Evolutionary conservation across 1,284 basidiomycete species (phyloP), one percentile per base, ranked within the genome.

Genomic region (Schizophyllum amplum): DNA sequence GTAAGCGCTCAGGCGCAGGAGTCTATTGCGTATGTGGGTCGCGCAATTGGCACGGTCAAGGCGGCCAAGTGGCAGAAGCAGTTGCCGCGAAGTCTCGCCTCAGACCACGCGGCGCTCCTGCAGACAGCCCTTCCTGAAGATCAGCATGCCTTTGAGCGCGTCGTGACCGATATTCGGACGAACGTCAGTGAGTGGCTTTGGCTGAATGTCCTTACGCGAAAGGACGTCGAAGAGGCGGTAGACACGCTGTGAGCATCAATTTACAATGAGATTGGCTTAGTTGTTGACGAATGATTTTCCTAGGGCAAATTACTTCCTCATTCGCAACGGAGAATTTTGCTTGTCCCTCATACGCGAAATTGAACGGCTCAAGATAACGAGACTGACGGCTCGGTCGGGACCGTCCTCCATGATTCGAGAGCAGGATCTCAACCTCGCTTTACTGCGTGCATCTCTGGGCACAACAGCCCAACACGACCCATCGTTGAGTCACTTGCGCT

Each of bases 101-200:
- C 81, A 22, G 79, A 82, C 20, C 83, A 93, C 67, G 83, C 87
- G 15, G 75, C 71, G 49, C 65, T 87, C 48, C 70, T 94, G 1
- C 82, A 86, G 61, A 72, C 72, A 4, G 84, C 87, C 1, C 74
- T 87, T 4, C 84, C 90, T 0, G 82, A 90, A 65, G 84, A 90
- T 60, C 81, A 82, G 56, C 86, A 88, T 61, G 78, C 75, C n/a
- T 90, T 94, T 63, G 89, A 91, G 65, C 72, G 76, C 20, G 80
- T 86, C 57, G 81, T 94, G 25, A 74, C 81, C 23, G 81, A 85
- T 57, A 87, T 93, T 54, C 72, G 87, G 57, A 84, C 78, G 1
- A 82, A 85, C 57, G 78, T 91, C 57, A 87, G 89, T 62, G 92
- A 94, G 72, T 96, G 93, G 93, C 75, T 96, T 2, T 96, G 94